These are phyloP conservation scores for Cutaneotrichosporon mucoides DNA, from an alignment of 1,284 basidiomycete species.

Conservation along the genomic window DNA sequence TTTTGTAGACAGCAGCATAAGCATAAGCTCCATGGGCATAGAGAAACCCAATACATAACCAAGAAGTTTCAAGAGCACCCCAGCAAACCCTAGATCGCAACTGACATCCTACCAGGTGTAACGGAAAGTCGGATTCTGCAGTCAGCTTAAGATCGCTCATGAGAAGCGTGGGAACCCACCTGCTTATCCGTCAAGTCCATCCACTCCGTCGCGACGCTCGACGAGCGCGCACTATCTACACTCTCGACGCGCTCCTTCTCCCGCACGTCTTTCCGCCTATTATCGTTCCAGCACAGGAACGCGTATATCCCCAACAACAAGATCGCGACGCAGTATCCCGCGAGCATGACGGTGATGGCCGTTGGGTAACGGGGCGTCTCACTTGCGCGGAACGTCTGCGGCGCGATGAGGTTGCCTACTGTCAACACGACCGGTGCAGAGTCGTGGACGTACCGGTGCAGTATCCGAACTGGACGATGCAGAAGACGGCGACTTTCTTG, in stretches of 20 bases:
- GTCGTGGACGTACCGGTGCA: background rate
- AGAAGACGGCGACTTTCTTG: conserved; percentile 31
- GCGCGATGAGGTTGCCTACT: conserved; percentile 26
- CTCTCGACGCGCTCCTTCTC: conserved; percentile 3
- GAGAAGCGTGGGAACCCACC: too few relatives aligned
- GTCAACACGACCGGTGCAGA: background rate
- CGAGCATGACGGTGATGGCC: conserved; percentile 28
- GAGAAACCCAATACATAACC: too few relatives aligned
- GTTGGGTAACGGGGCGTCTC: conserved; percentile 26
- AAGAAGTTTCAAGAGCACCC: too few relatives aligned
- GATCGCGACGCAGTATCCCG: conserved; percentile 26
- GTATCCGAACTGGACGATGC: conserved; percentile 30
- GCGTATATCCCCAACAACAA: conserved; percentile 15
- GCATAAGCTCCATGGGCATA: too few relatives aligned
- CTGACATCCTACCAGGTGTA: conserved; percentile 6
- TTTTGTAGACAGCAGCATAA: too few relatives aligned
- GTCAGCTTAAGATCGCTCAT: too few relatives aligned
- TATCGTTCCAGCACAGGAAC: conserved; percentile 20
- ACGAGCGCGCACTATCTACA: conserved; percentile 2
- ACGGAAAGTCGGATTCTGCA: background rate
- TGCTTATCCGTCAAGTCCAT: conserved; percentile 27
- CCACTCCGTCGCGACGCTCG: conserved; percentile 18
- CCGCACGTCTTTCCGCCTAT: conserved; percentile 18
- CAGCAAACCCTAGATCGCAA: too few relatives aligned
- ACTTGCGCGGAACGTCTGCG: conserved; percentile 27